A percentile compares a stretch with the other conserved stretches of the same genome.
Evolutionary conservation across 2,329 filamentous ascomycete genomes (phyloP).

Genomic region (Penicillium hordei): DNA sequence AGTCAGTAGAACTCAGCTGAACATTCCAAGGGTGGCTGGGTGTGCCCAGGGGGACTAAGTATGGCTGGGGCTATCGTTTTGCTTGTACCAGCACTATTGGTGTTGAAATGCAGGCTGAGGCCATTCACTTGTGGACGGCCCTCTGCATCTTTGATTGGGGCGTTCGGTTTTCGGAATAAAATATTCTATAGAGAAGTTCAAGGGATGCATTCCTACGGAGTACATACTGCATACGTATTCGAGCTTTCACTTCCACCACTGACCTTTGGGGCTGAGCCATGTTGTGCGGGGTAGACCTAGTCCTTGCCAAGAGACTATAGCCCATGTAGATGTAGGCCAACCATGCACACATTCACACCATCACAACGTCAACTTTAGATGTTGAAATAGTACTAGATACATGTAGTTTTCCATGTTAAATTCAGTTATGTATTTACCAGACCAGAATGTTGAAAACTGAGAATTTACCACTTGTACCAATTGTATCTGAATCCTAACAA

Average conservation of each 20-base stretch:
- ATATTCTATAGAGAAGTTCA: not conserved
- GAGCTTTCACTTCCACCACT: not conserved
- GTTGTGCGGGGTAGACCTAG: not conserved
- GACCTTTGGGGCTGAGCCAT: not conserved
- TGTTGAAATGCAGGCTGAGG: not conserved
- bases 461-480: not conserved
- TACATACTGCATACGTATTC: not conserved
- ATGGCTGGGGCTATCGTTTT: not conserved
- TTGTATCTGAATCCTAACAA: not conserved
- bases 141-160: not conserved
- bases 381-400: too few relatives aligned
- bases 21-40: not conserved
- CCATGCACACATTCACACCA: not conserved
- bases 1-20: not conserved
- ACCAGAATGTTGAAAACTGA: too few relatives aligned
- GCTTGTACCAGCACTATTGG: not conserved
- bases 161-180: not conserved
- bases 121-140: not conserved
- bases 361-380: not conserved
- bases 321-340: not conserved
- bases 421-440: not conserved
- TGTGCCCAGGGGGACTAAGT: not conserved
- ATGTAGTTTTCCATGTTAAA: too few relatives aligned
- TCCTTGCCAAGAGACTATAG: not conserved
- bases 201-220: too few relatives aligned